Base-by-base conservation (phyloP, 768 basidiomycete genomes). In the Phanerochaete carnosa region DNA sequence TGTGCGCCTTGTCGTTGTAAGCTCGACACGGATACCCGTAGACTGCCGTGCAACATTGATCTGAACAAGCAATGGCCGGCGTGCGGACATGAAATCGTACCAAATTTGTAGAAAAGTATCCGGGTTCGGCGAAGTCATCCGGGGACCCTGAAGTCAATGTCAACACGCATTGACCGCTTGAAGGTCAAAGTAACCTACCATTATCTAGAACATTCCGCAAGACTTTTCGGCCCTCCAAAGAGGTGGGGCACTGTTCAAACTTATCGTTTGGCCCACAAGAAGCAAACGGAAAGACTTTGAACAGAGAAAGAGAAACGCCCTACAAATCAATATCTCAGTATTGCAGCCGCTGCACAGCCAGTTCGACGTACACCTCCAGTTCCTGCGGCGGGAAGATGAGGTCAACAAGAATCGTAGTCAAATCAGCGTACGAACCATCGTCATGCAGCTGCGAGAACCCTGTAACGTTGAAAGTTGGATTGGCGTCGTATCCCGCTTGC, bases 401-500 rank as follows among this genome's bases (percentile, higher is more conserved):
- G n/a, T n/a, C 50, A n/a, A 22, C 4, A 39, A 22, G 16, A 11
- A 28, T 43, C 9, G 46, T 43, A 32, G 47, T 23, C 11, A 23
- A 53, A 50, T 8, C 12, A 51, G 16, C 6, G 9, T 22, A 59
- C 16, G 33, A 23, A 30, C 86, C 86, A 57, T 79, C 78, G 61
- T 87, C 83, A 61, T 87, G 87, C 54, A 87, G 62, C 63, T 85
- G 84, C 13, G 85, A 87, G 66, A 87, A 87, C 0, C 86, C 86
- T 1, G 79, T 85, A 0, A 75, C 76, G 37, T 72, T 72, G 66
- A 66, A 74, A 1, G 32, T 62, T 0, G 71, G 64, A 64, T 76
- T 62, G 4, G 73, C 73, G 60, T 76, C 77, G 55, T 78, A 78
- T 5, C 76, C 76, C 0, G 75, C 76, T 59, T 76, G 75, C 75